phyloP scores from a whole-genome alignment of 164 flowering plant genomes.

The Vitis labrusca region DNA sequence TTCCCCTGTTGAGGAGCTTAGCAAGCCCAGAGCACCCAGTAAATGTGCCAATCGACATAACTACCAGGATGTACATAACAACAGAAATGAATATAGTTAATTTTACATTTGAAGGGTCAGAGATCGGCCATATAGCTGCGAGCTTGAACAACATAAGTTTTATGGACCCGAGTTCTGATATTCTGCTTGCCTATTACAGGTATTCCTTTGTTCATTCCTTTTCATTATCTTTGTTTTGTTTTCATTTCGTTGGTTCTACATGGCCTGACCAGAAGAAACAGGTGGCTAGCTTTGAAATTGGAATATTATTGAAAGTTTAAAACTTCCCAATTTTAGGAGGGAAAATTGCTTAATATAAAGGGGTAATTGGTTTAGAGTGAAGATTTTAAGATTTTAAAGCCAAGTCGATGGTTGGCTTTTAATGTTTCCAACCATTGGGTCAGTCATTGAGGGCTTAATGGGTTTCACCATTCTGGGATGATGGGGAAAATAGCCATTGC shows the following conservation, averaged over 20 bases:
- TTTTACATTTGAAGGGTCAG: slow-evolving; percentile 18
- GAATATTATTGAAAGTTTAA: too few relatives aligned
- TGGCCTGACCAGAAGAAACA: too few relatives aligned
- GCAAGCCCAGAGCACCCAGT: slow-evolving; percentile 17
- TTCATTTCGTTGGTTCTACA: too few relatives aligned
- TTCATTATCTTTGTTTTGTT: neutral
- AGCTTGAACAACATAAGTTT: slow-evolving; percentile 36
- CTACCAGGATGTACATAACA: neutral
- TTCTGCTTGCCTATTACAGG: slow-evolving; percentile 27
- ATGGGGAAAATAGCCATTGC: too few relatives aligned
- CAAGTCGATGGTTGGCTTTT: too few relatives aligned
- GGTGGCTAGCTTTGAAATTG: too few relatives aligned
- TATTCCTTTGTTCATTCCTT: neutral
- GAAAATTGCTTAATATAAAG: neutral
- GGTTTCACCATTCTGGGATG: too few relatives aligned
- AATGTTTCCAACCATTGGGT: too few relatives aligned
- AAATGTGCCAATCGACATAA: slow-evolving; percentile 17
- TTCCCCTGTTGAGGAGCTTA: slow-evolving; percentile 16
- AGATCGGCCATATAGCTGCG: slow-evolving; percentile 12
- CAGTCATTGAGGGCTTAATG: too few relatives aligned
- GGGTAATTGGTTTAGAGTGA: too few relatives aligned
- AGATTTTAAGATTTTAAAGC: too few relatives aligned
- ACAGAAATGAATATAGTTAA: slow-evolving; percentile 12
- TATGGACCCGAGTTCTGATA: slow-evolving; percentile 4
- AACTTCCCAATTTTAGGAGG: too few relatives aligned